Percentiles rank a stretch among this genome's conserved stretches.
phyloP scores from a whole-genome alignment of 768 basidiomycete genomes.

The Agaricus bisporus region DNA sequence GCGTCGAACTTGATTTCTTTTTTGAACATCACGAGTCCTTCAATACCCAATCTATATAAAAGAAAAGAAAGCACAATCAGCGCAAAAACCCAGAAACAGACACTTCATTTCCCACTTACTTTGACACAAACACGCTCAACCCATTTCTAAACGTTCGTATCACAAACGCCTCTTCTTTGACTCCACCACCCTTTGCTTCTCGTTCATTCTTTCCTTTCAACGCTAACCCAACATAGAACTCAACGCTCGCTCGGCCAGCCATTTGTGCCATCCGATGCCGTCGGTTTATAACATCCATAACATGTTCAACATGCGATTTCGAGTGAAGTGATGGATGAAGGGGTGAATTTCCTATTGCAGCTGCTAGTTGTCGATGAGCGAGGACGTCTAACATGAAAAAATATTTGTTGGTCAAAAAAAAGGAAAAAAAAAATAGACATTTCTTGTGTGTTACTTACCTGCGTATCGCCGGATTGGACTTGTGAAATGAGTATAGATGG shows the following conservation, averaged over 20 bases:
- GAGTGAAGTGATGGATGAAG: conserved; percentile 88
- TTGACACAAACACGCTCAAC: conserved; percentile 90
- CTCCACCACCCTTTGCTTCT: conserved; percentile 30
- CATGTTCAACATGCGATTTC: conserved; percentile 80
- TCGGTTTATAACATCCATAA: conserved; percentile 81
- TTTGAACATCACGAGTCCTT: conserved; percentile 94
- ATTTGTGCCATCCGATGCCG: conserved; percentile 96
- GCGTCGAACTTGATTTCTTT: conserved; percentile 84
- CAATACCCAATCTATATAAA: conserved; percentile 72
- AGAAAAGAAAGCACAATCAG: background rate
- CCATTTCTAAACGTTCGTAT: conserved; percentile 94
- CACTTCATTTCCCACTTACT: conserved; percentile 45
- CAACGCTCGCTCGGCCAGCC: conserved; percentile 93
- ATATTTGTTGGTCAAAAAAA: background rate
- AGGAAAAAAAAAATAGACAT: background rate
- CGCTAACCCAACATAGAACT: conserved; percentile 95
- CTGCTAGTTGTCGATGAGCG: conserved; percentile 88
- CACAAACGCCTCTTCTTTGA: conserved; percentile 84
- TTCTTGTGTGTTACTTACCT: conserved; percentile 36
- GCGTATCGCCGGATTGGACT: conserved; percentile 97
- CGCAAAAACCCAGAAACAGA: background rate
- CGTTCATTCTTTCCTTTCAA: conserved; percentile 61
- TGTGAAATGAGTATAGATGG: conserved; percentile 98
- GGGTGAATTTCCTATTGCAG: conserved; percentile 78
- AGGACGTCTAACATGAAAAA: conserved; percentile 61